Base-by-base conservation (phyloP, 106 monocot genomes). In the Apostasia shenzhenica region DNA sequence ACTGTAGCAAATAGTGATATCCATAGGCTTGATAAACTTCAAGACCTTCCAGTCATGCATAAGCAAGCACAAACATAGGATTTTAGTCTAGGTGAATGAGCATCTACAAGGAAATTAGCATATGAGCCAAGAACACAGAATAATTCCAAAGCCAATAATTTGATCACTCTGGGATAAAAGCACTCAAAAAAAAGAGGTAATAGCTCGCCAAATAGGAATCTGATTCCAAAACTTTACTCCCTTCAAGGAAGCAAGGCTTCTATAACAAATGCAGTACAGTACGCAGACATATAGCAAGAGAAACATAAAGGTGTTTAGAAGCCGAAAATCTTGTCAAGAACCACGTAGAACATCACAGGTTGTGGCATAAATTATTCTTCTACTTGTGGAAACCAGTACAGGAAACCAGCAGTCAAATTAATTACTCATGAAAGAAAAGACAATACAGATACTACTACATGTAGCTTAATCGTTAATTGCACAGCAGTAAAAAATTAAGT, bases 121-220 rank as follows among this genome's bases (percentile, higher is more conserved):
- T 2, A 61, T 61, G 44, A 10, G 13, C 10, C 7, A 26, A 43
- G 43, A 61, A 45, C 61, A 8, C 10, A 61, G 61, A 42, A 44
- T 11, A 44, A 43, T 13, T 44, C 44, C 13, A 61, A 61, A 61
- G 13, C 11, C 41, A 12, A 61, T 26, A 4, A 59, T 45, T 44
- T 44, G 44, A 61, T 44, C 44, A 44, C 43, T 44, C 41, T 13
- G 26, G 26, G 26, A 26, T 26, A 26, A 26, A 26, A 26, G 26
- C 26, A 12, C 61, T 61, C 61, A 61, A 61, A 44, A 61, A 61
- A 8, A 61, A 61, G 44, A 61, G 3, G 39, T 44, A 61, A 61
- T 12, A 61, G 61, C 2, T 39, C 37, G 8, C 44, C 8, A 41
- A 61, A 9, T 43, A 2, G 41, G 43, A 42, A 61, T 43, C 61